These are phyloP conservation scores for Plasmodium fragile DNA, from an alignment of 169 alveolate genomes.

Conservation along the genomic window DNA sequence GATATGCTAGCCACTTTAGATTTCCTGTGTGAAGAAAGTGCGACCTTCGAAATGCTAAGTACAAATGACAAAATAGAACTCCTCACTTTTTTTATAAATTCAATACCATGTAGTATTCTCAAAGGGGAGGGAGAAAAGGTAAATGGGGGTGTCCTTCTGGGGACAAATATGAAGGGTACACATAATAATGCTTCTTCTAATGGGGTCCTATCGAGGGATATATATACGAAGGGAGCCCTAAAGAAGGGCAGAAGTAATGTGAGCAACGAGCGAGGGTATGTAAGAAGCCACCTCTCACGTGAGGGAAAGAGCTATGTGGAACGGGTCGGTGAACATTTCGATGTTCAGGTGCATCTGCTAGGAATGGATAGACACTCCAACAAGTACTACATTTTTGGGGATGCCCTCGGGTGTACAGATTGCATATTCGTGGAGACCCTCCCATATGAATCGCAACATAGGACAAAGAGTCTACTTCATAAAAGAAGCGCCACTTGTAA, in stretches of 20 bases:
- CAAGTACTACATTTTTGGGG: constrained; percentile 15
- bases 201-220: neutral
- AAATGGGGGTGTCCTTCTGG: neutral
- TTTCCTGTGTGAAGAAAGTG: constrained; percentile 11
- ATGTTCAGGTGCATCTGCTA: neutral
- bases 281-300: neutral
- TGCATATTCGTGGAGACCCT: constrained; percentile 2
- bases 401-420: constrained; percentile 3
- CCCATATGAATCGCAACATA: neutral
- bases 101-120: constrained; percentile 6
- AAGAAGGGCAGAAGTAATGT: neutral
- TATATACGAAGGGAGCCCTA: neutral
- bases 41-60: constrained; percentile 24
- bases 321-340: neutral
- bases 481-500: neutral
- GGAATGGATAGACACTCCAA: constrained; percentile 17
- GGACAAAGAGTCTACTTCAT: neutral
- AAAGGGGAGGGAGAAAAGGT: neutral
- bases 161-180: neutral
- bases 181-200: neutral
- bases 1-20: constrained; percentile 14
- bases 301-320: neutral
- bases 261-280: neutral
- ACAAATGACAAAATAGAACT: constrained; percentile 14
- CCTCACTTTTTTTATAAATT: constrained; percentile 1